These are phyloP conservation scores for Bruguiera parviflora DNA, from an alignment of 345 rosid genomes.

Conservation along the genomic window DNA sequence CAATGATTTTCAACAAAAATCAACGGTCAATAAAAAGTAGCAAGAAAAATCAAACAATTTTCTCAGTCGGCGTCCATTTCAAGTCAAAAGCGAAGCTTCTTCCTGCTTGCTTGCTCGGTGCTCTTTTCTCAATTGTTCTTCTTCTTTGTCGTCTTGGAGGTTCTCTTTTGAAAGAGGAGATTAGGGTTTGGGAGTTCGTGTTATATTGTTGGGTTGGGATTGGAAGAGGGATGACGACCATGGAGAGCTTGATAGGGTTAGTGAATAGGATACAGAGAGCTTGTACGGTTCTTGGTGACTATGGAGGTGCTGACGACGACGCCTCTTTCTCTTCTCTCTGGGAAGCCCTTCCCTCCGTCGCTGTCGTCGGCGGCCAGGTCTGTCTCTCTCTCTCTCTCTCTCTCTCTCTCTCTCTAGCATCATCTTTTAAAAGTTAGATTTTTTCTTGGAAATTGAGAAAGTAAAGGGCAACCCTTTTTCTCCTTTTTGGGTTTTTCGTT, in stretches of 20 bases:
- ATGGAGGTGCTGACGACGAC: constrained; percentile 19
- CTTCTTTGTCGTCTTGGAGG: not conserved
- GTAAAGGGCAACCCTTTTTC: not conserved
- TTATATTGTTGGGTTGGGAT: no score
- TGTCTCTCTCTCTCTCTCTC: not conserved
- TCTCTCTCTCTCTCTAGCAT: not conserved
- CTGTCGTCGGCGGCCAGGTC: constrained; percentile 41
- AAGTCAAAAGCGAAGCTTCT: not conserved
- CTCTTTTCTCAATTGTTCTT: not conserved
- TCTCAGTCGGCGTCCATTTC: not conserved
- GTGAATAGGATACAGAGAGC: constrained; percentile 37
- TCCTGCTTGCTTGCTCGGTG: not conserved
- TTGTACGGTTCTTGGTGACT: constrained; percentile 33
- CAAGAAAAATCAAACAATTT: no score
- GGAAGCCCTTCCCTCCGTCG: constrained; percentile 37
- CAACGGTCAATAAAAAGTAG: no score
- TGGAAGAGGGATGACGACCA: constrained; percentile 19
- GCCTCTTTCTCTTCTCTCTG: constrained; percentile 30
- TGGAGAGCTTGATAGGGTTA: constrained; percentile 38
- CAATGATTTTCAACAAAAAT: not conserved
- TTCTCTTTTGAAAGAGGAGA: not conserved
- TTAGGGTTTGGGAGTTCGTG: not conserved
- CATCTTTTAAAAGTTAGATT: not conserved
- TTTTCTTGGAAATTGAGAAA: not conserved
- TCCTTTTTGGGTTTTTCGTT: no score